Evolutionary conservation across 140 eudicot genomes (phyloP), one percentile per base, ranked within the genome.

Genomic region (Bidens hawaiensis): DNA sequence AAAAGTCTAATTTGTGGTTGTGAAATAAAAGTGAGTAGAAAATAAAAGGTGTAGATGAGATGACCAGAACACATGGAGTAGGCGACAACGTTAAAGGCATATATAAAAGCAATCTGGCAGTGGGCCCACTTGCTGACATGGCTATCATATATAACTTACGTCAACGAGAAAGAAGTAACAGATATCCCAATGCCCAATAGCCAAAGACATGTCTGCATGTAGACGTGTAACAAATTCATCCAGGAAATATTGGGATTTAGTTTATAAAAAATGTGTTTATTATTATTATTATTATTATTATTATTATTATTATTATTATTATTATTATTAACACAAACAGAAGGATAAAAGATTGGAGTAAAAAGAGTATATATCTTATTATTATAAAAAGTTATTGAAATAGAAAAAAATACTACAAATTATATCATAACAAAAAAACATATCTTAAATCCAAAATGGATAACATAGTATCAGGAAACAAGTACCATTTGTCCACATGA

Each of bases 181-280:
- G 53, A 75, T 56, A 66, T 46, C 63, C 76, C 55, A 72, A 63
- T 62, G 26, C 19, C 41, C 38, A 28, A 25, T 61, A 58, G 46
- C 38, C 22, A 25, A 54, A 58, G 46, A 23, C 8, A 61, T 58
- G 58, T 45, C 40, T 43, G 64, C 57, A 28, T 14, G 48, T 23
- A 38, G 83, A 82, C 88, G 84, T 75, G 84, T 75, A 49, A 40
- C 38, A 55, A 51, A 65, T 31, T 19, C 53, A 41, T 61, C 88
- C 83, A 65, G 57, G 30, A 13, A 45, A 34, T 16, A 16, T 13
- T 26, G 42, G 26, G 43, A 9, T 31, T 43, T 17, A 26, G 22
- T 52, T 24, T 70, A 23, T 22, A n/a, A n/a, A n/a, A n/a, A n/a
- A n/a, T n/a, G n/a, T n/a, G n/a, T n/a, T n/a, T n/a, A n/a, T n/a